phyloP scores from a whole-genome alignment of 768 basidiomycete genomes.

The Macrolepiota albuminosa region DNA sequence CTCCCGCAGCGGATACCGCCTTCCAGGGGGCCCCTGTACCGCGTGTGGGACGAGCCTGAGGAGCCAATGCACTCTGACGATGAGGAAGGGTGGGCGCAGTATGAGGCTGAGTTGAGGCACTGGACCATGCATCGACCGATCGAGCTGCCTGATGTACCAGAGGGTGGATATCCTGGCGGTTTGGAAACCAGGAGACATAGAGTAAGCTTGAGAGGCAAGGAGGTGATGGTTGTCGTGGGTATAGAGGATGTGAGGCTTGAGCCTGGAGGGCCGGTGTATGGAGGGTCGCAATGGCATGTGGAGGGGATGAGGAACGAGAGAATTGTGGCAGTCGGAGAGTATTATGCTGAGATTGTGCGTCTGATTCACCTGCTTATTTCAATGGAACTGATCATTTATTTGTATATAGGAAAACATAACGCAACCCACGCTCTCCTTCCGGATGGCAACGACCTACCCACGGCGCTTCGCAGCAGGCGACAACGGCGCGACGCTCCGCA shows the following conservation, averaged over 20 bases:
- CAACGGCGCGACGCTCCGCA: constrained; percentile 39
- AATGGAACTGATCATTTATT: not conserved
- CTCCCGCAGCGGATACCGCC: constrained; percentile 37
- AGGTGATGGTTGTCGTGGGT: constrained; percentile 38
- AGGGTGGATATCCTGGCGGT: constrained; percentile 39
- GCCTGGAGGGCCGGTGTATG: constrained; percentile 28
- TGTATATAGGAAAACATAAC: constrained; percentile 38
- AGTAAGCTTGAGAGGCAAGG: constrained; percentile 33
- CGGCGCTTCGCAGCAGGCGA: constrained; percentile 39
- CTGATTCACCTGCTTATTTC: not conserved
- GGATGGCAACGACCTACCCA: constrained; percentile 49
- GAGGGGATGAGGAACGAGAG: constrained; percentile 51
- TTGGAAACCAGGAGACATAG: constrained; percentile 35
- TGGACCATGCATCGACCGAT: constrained; percentile 42
- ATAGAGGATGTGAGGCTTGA: constrained; percentile 34
- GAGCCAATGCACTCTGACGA: constrained; percentile 45
- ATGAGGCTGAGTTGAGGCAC: constrained; percentile 36
- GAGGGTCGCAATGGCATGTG: constrained; percentile 41
- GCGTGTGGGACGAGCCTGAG: constrained; percentile 44
- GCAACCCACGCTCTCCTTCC: constrained; percentile 32
- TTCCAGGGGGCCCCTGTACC: constrained; percentile 27
- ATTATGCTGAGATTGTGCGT: constrained; percentile 36
- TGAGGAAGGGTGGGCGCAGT: constrained; percentile 41
- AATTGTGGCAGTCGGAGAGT: constrained; percentile 42
- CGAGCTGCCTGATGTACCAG: constrained; percentile 39